Evolutionary conservation across 1,284 basidiomycete genomes (phyloP).

Genomic region (Tilletia horrida): DNA sequence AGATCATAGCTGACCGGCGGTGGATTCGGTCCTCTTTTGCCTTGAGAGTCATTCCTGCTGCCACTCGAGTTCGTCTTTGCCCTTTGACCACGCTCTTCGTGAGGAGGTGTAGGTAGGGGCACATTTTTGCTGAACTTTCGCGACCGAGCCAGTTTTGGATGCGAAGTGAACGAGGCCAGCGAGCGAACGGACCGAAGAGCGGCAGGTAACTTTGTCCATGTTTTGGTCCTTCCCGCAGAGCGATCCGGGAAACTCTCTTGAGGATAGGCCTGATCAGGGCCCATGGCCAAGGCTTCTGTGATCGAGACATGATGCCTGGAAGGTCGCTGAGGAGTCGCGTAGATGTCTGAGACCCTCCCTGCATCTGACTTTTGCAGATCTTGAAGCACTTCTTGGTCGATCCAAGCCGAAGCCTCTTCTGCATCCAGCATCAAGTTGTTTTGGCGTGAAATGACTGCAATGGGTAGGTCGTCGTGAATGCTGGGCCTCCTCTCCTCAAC

Average conservation of each 20-base stretch:
- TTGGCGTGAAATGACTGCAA: constrained; percentile 5
- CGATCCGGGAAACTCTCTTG: not conserved
- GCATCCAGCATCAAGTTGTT: not conserved
- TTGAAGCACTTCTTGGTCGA: no score
- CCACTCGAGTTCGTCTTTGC: not conserved
- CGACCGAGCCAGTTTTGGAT: not conserved
- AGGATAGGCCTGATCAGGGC: not conserved
- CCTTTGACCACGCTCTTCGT: not conserved
- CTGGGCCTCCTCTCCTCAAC: no score
- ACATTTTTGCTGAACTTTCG: constrained; percentile 7
- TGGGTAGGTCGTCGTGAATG: not conserved
- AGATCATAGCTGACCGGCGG: not conserved
- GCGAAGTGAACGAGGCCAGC: constrained; percentile 1
- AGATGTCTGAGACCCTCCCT: no score
- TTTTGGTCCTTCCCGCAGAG: not conserved
- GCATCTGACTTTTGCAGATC: no score
- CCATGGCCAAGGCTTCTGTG: constrained; percentile 1
- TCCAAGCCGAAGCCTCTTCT: not conserved
- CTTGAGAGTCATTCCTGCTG: no score
- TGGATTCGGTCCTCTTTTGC: not conserved
- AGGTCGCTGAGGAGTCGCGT: no score
- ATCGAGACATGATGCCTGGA: not conserved
- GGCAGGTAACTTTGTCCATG: not conserved
- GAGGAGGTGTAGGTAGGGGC: not conserved
- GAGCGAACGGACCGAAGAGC: not conserved